Evolutionary conservation across 345 rosid species (phyloP).

Genomic region (Trapa bicornis): DNA sequence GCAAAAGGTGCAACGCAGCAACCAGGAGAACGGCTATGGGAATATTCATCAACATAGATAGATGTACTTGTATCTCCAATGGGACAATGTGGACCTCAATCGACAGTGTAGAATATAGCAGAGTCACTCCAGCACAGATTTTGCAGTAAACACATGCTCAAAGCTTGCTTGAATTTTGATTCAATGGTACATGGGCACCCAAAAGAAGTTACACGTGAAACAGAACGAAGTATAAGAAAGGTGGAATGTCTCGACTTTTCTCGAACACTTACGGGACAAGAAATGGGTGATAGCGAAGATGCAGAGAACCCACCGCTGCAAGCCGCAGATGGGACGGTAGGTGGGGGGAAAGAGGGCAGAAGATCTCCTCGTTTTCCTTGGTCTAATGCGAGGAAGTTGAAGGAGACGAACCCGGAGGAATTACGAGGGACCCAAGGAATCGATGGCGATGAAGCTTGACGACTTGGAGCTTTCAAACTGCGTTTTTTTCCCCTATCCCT

Average conservation of each 20-base stretch:
- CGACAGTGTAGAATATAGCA: too few relatives aligned
- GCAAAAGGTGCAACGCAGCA: slow-evolving; percentile 34
- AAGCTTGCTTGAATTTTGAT: too few relatives aligned
- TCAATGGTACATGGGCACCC: too few relatives aligned
- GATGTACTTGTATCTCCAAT: slow-evolving; percentile 72
- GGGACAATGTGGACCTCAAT: neutral
- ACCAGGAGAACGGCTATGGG: slow-evolving; percentile 61
- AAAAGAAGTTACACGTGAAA: neutral
- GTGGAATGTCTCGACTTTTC: neutral
- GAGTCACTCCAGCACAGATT: neutral
- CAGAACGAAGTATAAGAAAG: neutral
- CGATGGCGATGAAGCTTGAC: too few relatives aligned
- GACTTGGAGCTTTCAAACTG: too few relatives aligned
- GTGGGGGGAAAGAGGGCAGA: too few relatives aligned
- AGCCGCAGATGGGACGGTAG: too few relatives aligned
- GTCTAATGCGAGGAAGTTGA: too few relatives aligned
- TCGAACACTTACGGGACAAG: slow-evolving; percentile 57
- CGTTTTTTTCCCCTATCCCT: too few relatives aligned
- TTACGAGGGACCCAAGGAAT: too few relatives aligned
- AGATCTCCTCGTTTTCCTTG: too few relatives aligned
- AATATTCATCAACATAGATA: slow-evolving; percentile 78
- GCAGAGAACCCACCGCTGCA: slow-evolving; percentile 45
- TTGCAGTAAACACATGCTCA: neutral
- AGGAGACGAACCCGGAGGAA: too few relatives aligned
- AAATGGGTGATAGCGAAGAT: slow-evolving; percentile 68